Percentiles rank a stretch among this genome's conserved stretches.
phyloP scores from a whole-genome alignment of 495 filamentous ascomycete genomes.

The Viridothelium virens region DNA sequence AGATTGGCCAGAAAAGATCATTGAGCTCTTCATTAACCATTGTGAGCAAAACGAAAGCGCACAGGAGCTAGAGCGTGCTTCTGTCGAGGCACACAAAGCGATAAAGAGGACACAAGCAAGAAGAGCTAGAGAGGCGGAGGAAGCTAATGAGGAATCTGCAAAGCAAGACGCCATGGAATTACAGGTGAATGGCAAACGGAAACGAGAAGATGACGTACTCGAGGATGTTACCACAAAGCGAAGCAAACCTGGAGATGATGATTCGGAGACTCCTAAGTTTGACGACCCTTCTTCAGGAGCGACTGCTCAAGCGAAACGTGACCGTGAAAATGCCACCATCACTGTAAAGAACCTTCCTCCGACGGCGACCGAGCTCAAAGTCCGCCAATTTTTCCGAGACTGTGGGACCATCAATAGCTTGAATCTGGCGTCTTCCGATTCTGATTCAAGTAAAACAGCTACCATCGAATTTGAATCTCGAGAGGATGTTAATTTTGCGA shows the following conservation, averaged over 20 bases:
- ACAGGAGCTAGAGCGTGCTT: constrained; percentile 59
- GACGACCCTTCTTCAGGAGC: constrained; percentile 31
- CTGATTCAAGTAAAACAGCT: constrained; percentile 55
- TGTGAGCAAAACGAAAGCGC: constrained; percentile 79
- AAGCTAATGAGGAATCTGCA: constrained; percentile 41
- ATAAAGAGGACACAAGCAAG: constrained; percentile 42
- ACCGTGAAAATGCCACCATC: constrained; percentile 82
- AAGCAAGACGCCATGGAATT: constrained; percentile 25
- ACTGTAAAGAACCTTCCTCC: constrained; percentile 68
- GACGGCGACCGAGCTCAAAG: constrained; percentile 57
- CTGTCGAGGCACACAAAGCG: constrained; percentile 59
- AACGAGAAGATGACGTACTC: constrained; percentile 24
- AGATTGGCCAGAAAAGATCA: constrained; percentile 88
- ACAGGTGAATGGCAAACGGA: constrained; percentile 23
- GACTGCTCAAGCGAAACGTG: constrained; percentile 52
- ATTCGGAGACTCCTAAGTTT: constrained; percentile 9
- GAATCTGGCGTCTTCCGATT: constrained; percentile 51
- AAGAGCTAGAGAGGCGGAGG: constrained; percentile 56
- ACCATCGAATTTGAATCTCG: constrained; percentile 75
- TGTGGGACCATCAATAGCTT: constrained; percentile 75
- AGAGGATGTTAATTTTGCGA: constrained; percentile 73
- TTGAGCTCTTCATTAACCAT: constrained; percentile 74
- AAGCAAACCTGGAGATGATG: constrained; percentile 44
- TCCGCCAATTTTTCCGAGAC: constrained; percentile 85
- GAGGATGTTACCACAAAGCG: constrained; percentile 52